Evolutionary conservation across 768 basidiomycete species (phyloP).

Genomic region (Boletus reticuloceps): DNA sequence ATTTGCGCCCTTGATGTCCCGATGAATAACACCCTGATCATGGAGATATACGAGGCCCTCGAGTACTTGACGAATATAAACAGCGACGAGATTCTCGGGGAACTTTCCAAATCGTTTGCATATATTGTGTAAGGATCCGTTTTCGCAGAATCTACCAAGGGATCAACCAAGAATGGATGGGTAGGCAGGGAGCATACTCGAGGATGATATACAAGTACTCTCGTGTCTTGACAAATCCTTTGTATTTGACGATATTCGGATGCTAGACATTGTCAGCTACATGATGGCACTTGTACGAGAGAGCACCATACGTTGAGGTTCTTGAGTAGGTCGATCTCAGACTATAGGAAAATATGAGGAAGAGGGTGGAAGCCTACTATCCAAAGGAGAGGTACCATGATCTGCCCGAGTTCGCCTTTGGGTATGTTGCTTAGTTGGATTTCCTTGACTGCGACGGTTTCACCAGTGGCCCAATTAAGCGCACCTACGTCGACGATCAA

Average conservation of each 20-base stretch:
- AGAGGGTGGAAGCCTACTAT: background rate
- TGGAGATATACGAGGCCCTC: constrained; percentile 96
- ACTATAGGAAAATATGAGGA: constrained; percentile 44
- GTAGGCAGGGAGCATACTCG: constrained; percentile 53
- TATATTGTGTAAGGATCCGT: constrained; percentile 93
- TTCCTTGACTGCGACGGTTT: constrained; percentile 98
- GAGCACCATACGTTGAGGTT: constrained; percentile 78
- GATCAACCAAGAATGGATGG: constrained; percentile 6
- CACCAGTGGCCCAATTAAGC: constrained; percentile 93
- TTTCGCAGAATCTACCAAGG: constrained; percentile 82
- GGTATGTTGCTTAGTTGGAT: constrained; percentile 94
- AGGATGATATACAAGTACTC: constrained; percentile 96
- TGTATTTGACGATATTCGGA: constrained; percentile 98
- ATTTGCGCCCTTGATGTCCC: constrained; percentile 99
- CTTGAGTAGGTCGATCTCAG: constrained; percentile 96
- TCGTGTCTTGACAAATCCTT: constrained; percentile 93
- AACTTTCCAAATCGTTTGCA: constrained; percentile 98
- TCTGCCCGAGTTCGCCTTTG: constrained; percentile 89
- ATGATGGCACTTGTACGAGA: background rate
- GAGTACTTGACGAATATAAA: constrained; percentile 95
- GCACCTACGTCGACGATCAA: constrained; percentile 66
- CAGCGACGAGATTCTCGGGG: constrained; percentile 93
- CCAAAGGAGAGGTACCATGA: constrained; percentile 65
- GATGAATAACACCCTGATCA: constrained; percentile 98
- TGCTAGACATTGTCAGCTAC: constrained; percentile 52